phyloP scores from a whole-genome alignment of 495 filamentous ascomycete genomes.

The Aspergillus biplanus region DNA sequence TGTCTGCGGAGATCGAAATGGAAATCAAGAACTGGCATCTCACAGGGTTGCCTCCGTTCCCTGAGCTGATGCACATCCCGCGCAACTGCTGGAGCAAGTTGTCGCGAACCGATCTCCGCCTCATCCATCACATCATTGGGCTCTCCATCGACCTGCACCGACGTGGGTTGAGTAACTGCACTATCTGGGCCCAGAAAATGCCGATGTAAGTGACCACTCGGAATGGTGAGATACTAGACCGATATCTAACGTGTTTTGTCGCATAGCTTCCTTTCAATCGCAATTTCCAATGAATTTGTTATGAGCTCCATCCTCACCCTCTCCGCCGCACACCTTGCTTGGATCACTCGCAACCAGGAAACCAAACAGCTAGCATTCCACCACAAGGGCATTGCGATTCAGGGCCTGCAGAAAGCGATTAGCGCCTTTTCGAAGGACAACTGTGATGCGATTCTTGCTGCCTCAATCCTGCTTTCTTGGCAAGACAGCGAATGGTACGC shows the following conservation, averaged over 20 bases:
- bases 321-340: slow-evolving; percentile 88
- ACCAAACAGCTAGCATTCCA: slow-evolving; percentile 85
- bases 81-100: slow-evolving; percentile 61
- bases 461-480: slow-evolving; percentile 93
- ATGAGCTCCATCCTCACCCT: slow-evolving; percentile 91
- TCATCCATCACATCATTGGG: slow-evolving; percentile 89
- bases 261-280: slow-evolving; percentile 79
- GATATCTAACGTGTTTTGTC: neutral
- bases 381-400: slow-evolving; percentile 81
- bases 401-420: slow-evolving; percentile 86
- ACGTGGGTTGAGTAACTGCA: slow-evolving; percentile 76
- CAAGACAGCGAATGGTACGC: slow-evolving; percentile 95
- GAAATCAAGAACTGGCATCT: slow-evolving; percentile 82
- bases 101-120: slow-evolving; percentile 75
- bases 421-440: slow-evolving; percentile 82
- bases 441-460: slow-evolving; percentile 89
- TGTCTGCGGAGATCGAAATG: slow-evolving; percentile 79
- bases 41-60: slow-evolving; percentile 86
- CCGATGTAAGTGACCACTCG: slow-evolving; percentile 69
- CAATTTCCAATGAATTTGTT: slow-evolving; percentile 79
- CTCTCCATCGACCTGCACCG: slow-evolving; percentile 81
- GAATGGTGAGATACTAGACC: neutral
- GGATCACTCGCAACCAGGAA: slow-evolving; percentile 78
- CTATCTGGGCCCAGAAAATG: slow-evolving; percentile 89
- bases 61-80: slow-evolving; percentile 72